phyloP scores from a whole-genome alignment of 1,139 yeast species.

The Suhomyces coccinellae region DNA sequence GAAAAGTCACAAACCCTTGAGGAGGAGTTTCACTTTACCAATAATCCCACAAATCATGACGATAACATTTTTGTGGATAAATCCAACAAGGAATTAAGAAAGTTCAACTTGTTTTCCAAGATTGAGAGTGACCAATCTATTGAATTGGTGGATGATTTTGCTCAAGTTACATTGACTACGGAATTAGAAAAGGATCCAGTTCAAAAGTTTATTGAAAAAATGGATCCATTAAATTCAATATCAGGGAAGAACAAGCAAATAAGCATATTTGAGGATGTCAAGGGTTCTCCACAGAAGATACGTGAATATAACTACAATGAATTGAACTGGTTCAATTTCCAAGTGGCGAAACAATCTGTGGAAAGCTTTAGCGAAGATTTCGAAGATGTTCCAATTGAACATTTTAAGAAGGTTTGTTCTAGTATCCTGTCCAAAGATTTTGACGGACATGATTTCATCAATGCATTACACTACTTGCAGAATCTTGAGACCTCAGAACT shows the following conservation, averaged over 20 bases:
- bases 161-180: conserved; percentile 36
- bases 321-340: conserved; percentile 44
- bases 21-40: background rate
- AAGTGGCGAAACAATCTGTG: conserved; percentile 29
- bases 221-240: conserved; percentile 42
- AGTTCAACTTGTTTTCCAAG: conserved; percentile 23
- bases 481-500: conserved; percentile 21
- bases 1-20: background rate
- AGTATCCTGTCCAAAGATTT: conserved; percentile 14
- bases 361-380: conserved; percentile 12
- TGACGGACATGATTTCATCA: conserved; percentile 20
- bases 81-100: conserved; percentile 1
- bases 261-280: conserved; percentile 39
- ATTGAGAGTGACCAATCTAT: conserved; percentile 20
- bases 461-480: conserved; percentile 28
- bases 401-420: conserved; percentile 23
- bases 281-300: conserved; percentile 38
- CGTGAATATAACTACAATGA: conserved; percentile 35
- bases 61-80: conserved; percentile 15
- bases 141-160: conserved; percentile 39
- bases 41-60: background rate
- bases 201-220: conserved; percentile 39
- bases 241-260: conserved; percentile 39
- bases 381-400: conserved; percentile 19
- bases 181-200: conserved; percentile 24